Conservation (phyloP, 192 early-diverging fungal genomes). For the Endogone sp. region DNA sequence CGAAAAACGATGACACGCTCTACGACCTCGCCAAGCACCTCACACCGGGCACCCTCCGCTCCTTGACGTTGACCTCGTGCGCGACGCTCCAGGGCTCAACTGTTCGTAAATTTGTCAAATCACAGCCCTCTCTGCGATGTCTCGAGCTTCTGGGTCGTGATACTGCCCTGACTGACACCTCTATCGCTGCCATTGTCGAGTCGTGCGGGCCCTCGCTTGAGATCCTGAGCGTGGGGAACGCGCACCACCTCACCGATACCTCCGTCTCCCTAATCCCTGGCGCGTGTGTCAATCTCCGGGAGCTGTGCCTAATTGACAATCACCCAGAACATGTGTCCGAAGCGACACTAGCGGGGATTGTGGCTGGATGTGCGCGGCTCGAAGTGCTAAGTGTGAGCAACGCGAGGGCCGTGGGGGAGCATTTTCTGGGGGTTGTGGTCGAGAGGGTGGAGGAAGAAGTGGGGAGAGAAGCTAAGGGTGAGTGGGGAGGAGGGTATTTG, state of each 20-base stretch:
- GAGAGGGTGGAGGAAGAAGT: conserved; percentile 16
- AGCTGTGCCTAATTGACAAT: conserved; percentile 22
- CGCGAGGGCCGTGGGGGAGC: conserved; percentile 17
- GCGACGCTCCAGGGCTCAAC: conserved; percentile 29
- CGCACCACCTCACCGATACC: conserved; percentile 22
- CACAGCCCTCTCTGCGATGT: conserved; percentile 14
- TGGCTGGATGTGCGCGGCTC: conserved; percentile 8
- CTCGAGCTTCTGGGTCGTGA: conserved; percentile 22
- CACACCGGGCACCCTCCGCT: conserved; percentile 8
- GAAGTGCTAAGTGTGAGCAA: conserved; percentile 18
- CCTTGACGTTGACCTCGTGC: conserved; percentile 12
- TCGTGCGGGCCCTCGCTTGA: conserved; percentile 18
- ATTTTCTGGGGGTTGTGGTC: conserved; percentile 17
- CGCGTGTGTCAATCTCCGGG: conserved; percentile 14
- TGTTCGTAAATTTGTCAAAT: conserved; percentile 23
- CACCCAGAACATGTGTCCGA: conserved; percentile 19
- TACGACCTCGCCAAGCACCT: conserved; percentile 31
- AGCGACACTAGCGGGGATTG: conserved; percentile 10
- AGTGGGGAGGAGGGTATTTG: not conserved
- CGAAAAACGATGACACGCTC: conserved; percentile 28
- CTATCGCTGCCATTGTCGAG: conserved; percentile 20
- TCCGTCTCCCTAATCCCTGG: conserved; percentile 13
- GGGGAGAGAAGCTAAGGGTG: not conserved
- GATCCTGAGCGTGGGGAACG: conserved; percentile 22
- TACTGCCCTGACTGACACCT: conserved; percentile 22